Percentiles rank a stretch among this genome's conserved stretches.
Evolutionary conservation across 2,329 filamentous ascomycete genomes (phyloP).

Genomic region (Pseudocercospora crystallina): DNA sequence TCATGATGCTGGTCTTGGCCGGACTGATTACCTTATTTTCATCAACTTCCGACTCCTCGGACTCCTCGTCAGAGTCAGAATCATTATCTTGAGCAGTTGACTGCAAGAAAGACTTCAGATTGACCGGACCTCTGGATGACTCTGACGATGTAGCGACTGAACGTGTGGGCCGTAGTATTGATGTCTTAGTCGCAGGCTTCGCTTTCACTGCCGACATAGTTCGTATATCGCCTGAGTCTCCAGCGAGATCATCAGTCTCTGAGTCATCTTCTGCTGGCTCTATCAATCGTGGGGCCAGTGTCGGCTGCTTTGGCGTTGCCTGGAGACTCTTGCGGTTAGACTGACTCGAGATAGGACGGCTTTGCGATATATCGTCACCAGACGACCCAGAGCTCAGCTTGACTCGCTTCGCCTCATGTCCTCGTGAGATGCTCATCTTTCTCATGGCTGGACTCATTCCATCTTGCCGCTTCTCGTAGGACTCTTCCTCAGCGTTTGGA

Average conservation of each 20-base stretch:
- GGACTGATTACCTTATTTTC: not conserved
- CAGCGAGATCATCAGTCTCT: constrained; percentile 9
- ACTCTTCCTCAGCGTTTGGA: constrained; percentile 11
- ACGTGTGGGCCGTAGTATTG: constrained; percentile 11
- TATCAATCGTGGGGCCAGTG: not conserved
- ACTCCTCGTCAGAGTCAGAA: constrained; percentile 11
- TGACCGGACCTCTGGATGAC: constrained; percentile 17
- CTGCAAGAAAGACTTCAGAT: constrained; percentile 19
- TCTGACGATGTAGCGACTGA: constrained; percentile 4
- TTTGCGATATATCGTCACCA: constrained; percentile 8
- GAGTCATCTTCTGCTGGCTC: not conserved
- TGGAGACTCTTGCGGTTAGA: not conserved
- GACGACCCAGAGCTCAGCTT: constrained; percentile 22
- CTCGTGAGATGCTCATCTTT: constrained; percentile 19
- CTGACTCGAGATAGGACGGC: not conserved
- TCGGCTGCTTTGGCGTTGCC: not conserved
- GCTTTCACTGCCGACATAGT: not conserved
- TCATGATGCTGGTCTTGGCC: constrained; percentile 23
- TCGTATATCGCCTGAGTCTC: not conserved
- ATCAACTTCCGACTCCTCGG: constrained; percentile 1
- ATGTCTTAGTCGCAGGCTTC: constrained; percentile 8
- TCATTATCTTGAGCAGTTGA: constrained; percentile 5
- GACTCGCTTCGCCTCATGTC: constrained; percentile 20
- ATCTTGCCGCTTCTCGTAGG: constrained; percentile 5
- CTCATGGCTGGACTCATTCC: constrained; percentile 10